These are phyloP conservation scores for Coriaria nepalensis DNA, from an alignment of 306 rosid species.

Conservation along the genomic window DNA sequence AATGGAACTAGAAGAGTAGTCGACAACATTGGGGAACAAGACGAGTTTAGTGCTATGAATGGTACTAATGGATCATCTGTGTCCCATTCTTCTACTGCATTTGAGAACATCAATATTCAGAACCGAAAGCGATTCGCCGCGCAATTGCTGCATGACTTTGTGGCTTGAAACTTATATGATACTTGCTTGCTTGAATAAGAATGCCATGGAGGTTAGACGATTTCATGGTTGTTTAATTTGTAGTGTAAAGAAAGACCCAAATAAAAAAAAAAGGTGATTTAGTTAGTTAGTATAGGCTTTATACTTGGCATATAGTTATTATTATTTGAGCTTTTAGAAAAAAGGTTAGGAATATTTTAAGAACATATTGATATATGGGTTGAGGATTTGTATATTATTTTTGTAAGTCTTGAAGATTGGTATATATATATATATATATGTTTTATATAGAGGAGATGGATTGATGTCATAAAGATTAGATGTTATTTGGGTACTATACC, in stretches of 20 bases:
- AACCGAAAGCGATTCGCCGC: constrained; percentile 86
- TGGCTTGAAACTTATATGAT: constrained; percentile 25
- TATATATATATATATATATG: constrained; percentile 70
- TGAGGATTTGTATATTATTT: constrained; percentile 85
- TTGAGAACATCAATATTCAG: constrained; percentile 69
- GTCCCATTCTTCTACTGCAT: constrained; percentile 67
- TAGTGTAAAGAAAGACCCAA: constrained; percentile 58
- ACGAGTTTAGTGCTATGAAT: constrained; percentile 50
- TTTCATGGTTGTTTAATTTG: constrained; percentile 12
- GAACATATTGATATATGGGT: constrained; percentile 42
- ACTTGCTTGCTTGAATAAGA: constrained; percentile 15
- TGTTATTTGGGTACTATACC: constrained; percentile 40
- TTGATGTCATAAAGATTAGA: constrained; percentile 50
- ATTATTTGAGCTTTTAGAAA: constrained; percentile 54
- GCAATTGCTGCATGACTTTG: constrained; percentile 83
- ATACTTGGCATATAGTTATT: constrained; percentile 65
- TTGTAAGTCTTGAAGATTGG: constrained; percentile 55
- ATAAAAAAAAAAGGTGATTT: neutral
- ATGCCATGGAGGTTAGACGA: constrained; percentile 11
- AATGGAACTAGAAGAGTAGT: no score
- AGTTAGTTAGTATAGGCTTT: constrained; percentile 47
- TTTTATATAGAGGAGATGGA: constrained; percentile 46
- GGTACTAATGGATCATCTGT: constrained; percentile 14
- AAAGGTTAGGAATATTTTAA: constrained; percentile 43
- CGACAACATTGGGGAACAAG: constrained; percentile 48